Evolutionary conservation across 345 rosid genomes (phyloP).

Genomic region (Salix udensis): DNA sequence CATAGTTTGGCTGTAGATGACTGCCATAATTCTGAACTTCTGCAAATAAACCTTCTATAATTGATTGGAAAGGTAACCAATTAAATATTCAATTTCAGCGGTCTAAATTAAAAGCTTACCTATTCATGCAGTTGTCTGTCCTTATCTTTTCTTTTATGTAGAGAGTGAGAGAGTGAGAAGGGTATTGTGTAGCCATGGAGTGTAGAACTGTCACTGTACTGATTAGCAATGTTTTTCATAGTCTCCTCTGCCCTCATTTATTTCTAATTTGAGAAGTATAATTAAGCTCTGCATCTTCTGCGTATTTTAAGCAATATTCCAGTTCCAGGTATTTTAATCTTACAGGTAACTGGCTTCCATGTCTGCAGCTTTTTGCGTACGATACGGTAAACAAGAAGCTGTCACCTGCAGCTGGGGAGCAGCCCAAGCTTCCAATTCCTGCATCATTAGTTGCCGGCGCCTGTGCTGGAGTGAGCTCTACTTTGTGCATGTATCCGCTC

Average conservation of each 20-base stretch:
- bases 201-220: neutral
- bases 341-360: neutral
- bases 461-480: conserved; percentile 96
- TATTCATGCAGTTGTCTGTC: neutral
- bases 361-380: conserved; percentile 75
- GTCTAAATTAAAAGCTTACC: neutral
- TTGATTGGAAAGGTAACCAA: too few species aligned
- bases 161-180: too few species aligned
- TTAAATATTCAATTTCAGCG: neutral
- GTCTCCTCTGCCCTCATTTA: neutral
- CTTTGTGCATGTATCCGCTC: conserved; percentile 87
- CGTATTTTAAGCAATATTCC: neutral
- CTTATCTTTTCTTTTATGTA: neutral
- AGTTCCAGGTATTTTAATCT: neutral
- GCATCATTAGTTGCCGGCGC: conserved; percentile 94
- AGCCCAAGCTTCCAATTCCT: conserved; percentile 60
- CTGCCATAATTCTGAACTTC: too few species aligned
- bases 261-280: neutral
- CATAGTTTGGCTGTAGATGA: neutral
- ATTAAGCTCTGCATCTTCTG: neutral
- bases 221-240: neutral
- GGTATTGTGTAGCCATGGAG: too few species aligned
- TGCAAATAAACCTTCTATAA: too few species aligned
- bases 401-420: conserved; percentile 66
- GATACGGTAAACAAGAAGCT: conserved; percentile 79